Base-by-base conservation (phyloP, 1,284 basidiomycete species). In the Apiotrichum gracile region DNA sequence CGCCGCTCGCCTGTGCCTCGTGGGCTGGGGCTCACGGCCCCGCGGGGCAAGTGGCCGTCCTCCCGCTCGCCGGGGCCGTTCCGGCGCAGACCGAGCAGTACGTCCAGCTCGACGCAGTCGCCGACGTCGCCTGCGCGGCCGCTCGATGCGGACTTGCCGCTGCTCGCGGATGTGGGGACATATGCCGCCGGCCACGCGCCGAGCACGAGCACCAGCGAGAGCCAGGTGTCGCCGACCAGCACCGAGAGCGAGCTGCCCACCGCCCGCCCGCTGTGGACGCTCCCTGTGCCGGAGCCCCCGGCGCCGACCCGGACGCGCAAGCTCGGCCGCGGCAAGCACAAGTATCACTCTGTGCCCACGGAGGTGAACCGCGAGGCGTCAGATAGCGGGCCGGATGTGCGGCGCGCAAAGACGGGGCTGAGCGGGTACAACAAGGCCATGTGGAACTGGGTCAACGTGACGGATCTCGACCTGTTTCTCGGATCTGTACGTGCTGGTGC, bases 371-470 rank as follows among this genome's bases (percentile, higher is more conserved):
- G n/a, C 19, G 31, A 6, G 16, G 16, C 24, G 33, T 29, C 22
- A 22, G 24, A 35, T n/a, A 16, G 37, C 22, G 45, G 45, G 31
- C 33, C 24, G n/a, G 33, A 37, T 19, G 31, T 46, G 2, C 31
- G 31, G 3, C 10, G 31, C 12, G 10, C n/a, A n/a, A 64, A 60
- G 51, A 56, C 45, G 13, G 87, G 88, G 4, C 70, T 93, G 53
- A 86, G 90, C 65, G 84, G 84, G 16, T 86, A 90, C 69, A 91
- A 97, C 72, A 84, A 84, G 61, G 94, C 94, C 0, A 72, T 97
- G 40, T 99, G 96, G 96, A 87, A 89, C 60, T 99, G 96, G 96
- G 91, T 96, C 57, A 99, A 98, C 69, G 90, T 97, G 9, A 90
- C 91, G 67, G 94, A 98, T 70, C 80, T 98, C 37, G 94, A 99